phyloP scores from a whole-genome alignment of 352 stramenopile genomes.

The Pythium rhizo-oryzae region DNA sequence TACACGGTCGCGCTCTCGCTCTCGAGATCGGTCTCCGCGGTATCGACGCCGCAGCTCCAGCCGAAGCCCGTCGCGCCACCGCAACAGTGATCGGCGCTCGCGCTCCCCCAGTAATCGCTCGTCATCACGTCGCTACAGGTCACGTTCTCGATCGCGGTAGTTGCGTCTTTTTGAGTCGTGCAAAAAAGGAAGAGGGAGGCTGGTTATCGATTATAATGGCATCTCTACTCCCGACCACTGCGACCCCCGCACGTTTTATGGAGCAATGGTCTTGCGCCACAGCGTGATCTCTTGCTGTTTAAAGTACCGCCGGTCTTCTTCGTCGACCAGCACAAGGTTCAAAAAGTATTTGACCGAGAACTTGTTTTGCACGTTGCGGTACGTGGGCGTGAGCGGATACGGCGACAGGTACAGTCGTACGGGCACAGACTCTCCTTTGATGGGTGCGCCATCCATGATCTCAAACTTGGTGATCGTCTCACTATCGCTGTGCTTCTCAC shows the following conservation, averaged over 20 bases:
- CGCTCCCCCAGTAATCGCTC: constrained; percentile 7
- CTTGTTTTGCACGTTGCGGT: constrained; percentile 88
- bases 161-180: too few species aligned
- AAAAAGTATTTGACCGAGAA: constrained; percentile 97
- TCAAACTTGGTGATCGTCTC: constrained; percentile 99
- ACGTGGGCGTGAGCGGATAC: constrained; percentile 91
- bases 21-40: constrained; percentile 8
- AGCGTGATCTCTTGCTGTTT: constrained; percentile 99
- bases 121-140: constrained; percentile 15
- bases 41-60: constrained; percentile 31
- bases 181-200: too few species aligned
- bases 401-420: constrained; percentile 95
- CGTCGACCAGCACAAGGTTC: constrained; percentile 99
- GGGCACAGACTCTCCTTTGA: constrained; percentile 97
- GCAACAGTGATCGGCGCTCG: constrained; percentile 30
- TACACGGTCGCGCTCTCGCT: constrained; percentile 27
- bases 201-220: background rate
- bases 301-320: constrained; percentile 99
- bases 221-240: constrained; percentile 24
- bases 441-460: constrained; percentile 98
- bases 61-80: constrained; percentile 29
- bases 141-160: constrained; percentile 17
- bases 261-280: constrained; percentile 81
- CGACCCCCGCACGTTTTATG: background rate
- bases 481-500: constrained; percentile 92